Base-by-base conservation (phyloP, 1,139 yeast species). In the Yamadazyma pseudoaaseri region DNA sequence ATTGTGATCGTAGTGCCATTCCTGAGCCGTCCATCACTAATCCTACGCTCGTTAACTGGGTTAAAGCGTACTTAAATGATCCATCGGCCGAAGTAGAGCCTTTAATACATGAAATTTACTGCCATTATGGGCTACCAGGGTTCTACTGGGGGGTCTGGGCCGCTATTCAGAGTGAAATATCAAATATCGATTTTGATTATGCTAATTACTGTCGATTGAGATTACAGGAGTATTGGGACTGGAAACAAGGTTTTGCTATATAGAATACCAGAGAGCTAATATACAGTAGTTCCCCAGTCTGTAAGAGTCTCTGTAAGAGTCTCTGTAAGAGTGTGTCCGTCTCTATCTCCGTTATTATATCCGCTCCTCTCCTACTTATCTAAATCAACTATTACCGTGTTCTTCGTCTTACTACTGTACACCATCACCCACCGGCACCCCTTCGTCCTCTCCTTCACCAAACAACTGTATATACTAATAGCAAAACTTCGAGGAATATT, bases 61-160 rank as follows among this genome's bases (percentile, higher is more conserved):
- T 76, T 27, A 57, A 55, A 32, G 65, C 75, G 1, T 78, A 78
- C 45, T 52, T 76, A 30, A 60, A 66, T 35, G 55, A 65, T 26
- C 42, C 45, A 5, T 31, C 56, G 26, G 66, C 63, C 2, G 21
- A 53, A 7, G 35, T 42, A 3, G 52, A 51, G 15, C 40, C 34
- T 1, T 48, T 83, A 25, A 73, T 83, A 22, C 58, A 65, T 14
- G 90, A 84, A 54, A 69, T 84, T 16, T 59, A 65, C 6, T 56
- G 69, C 5, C 82, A 76, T 63, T 84, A 81, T 62, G 94, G 94
- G 1, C 62, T 84, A 59, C 94, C 94, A 0, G 94, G 94, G 1
- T 80, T 84, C 47, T 84, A 81, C 56, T 84, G 94, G 94, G 92
- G 92, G 3, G 69, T 84, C 10, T 85, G 95, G 95, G 80, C 90